Conservation (phyloP, 2,329 filamentous ascomycete genomes). For the Lecanosticta acicola region DNA sequence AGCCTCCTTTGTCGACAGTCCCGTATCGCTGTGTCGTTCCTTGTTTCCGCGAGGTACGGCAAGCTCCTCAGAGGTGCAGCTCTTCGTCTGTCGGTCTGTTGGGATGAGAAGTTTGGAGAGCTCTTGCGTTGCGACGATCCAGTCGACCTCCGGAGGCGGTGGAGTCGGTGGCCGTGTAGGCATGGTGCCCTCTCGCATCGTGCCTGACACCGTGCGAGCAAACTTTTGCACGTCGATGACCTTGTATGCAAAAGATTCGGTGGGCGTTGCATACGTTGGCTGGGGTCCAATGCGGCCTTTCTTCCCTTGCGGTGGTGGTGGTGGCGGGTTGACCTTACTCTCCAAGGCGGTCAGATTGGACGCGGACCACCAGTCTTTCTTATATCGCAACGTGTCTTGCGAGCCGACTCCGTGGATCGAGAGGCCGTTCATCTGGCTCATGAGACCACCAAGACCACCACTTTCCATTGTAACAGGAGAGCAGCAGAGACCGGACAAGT, state of each 20-base stretch:
- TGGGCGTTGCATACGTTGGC: constrained; percentile 79
- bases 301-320: constrained; percentile 48
- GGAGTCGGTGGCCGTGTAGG: constrained; percentile 49
- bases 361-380: constrained; percentile 42
- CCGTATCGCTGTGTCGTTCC: constrained; percentile 56
- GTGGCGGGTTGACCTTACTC: constrained; percentile 47
- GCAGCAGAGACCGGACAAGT: constrained; percentile 70
- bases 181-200: constrained; percentile 37
- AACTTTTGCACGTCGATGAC: constrained; percentile 63
- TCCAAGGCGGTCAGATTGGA: constrained; percentile 65
- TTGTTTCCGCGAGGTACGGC: constrained; percentile 52
- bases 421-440: constrained; percentile 25
- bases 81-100: constrained; percentile 64
- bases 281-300: constrained; percentile 52
- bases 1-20: constrained; percentile 35
- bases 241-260: constrained; percentile 79
- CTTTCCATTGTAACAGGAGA: constrained; percentile 9
- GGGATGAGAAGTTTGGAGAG: constrained; percentile 79
- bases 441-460: constrained; percentile 10
- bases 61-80: constrained; percentile 72
- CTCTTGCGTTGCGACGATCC: constrained; percentile 78
- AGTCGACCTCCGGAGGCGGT: constrained; percentile 75
- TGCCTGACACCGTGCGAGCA: constrained; percentile 57
- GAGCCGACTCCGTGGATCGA: constrained; percentile 12
- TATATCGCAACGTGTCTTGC: constrained; percentile 27